Evolutionary conservation across 2,329 filamentous ascomycete genomes (phyloP).

Genomic region (Cordyceps cateniannulata): DNA sequence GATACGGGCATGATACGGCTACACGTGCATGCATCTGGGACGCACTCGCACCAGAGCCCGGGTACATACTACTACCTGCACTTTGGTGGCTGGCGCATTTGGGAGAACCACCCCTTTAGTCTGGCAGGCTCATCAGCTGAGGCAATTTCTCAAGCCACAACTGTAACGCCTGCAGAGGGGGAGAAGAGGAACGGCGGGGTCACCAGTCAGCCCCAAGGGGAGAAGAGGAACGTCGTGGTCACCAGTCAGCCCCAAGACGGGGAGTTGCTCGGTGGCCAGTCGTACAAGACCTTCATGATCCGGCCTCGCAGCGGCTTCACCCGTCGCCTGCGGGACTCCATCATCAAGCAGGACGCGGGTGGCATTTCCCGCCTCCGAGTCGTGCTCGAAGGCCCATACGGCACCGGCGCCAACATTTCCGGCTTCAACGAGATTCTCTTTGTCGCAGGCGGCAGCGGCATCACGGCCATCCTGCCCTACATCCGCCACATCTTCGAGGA

Average conservation of each 20-base stretch:
- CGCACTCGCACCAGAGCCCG: slow-evolving; percentile 23
- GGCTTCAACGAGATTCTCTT: slow-evolving; percentile 28
- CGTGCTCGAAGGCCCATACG: slow-evolving; percentile 32
- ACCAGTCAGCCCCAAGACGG: slow-evolving; percentile 5
- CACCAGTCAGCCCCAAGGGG: slow-evolving; percentile 10
- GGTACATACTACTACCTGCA: slow-evolving; percentile 36
- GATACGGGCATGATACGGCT: slow-evolving; percentile 30
- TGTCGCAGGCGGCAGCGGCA: slow-evolving; percentile 31
- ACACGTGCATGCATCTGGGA: slow-evolving; percentile 24
- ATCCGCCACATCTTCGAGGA: slow-evolving; percentile 21
- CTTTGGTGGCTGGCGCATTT: slow-evolving; percentile 27
- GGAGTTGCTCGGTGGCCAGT: background rate
- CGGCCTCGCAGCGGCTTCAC: slow-evolving; percentile 32
- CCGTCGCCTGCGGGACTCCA: slow-evolving; percentile 21
- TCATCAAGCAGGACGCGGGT: slow-evolving; percentile 15
- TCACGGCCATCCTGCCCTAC: slow-evolving; percentile 29
- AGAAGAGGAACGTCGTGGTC: slow-evolving; percentile 17
- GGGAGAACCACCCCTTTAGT: slow-evolving; percentile 38
- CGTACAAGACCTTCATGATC: slow-evolving; percentile 29
- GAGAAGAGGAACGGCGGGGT: slow-evolving; percentile 18
- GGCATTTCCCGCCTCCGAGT: slow-evolving; percentile 20
- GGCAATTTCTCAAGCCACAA: background rate
- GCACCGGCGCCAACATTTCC: slow-evolving; percentile 24
- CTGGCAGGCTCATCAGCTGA: slow-evolving; percentile 21
- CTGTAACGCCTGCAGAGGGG: background rate